Conservation (phyloP, 2,329 filamentous ascomycete genomes). For the Dactylellina cionopaga region DNA sequence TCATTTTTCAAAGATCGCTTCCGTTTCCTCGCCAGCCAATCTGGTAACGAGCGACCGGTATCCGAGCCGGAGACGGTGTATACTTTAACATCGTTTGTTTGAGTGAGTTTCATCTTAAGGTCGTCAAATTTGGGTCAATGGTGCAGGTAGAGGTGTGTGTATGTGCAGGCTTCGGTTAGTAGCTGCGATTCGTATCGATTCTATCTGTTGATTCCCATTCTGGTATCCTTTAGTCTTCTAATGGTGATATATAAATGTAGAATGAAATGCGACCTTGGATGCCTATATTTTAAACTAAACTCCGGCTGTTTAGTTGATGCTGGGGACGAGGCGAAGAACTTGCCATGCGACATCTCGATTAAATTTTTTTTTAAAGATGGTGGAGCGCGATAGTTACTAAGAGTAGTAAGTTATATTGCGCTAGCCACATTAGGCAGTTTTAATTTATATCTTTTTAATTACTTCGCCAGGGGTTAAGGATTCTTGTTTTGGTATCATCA, state of each 20-base stretch:
- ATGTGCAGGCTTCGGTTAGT: not conserved
- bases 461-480: not conserved
- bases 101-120: slow-evolving; percentile 78
- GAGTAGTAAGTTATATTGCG: not conserved
- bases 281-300: not conserved
- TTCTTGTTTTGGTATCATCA: slow-evolving; percentile 28
- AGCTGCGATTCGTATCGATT: not conserved
- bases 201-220: not conserved
- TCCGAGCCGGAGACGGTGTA: slow-evolving; percentile 95
- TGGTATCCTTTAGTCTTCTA: not conserved
- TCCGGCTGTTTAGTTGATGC: not conserved
- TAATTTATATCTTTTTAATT: not conserved
- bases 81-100: slow-evolving; percentile 83
- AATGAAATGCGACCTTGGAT: not conserved
- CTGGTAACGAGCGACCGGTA: slow-evolving; percentile 85
- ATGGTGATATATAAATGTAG: not conserved
- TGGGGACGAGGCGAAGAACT: not conserved
- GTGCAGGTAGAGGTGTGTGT: not conserved
- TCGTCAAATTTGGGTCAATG: slow-evolving; percentile 11
- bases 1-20: slow-evolving; percentile 94
- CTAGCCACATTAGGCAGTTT: slow-evolving; percentile 5
- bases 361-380: slow-evolving; percentile 44
- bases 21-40: slow-evolving; percentile 90
- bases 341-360: slow-evolving; percentile 22
- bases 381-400: slow-evolving; percentile 31